Base-by-base conservation (phyloP, 1,139 yeast genomes). In the Geotrichum restrictum region DNA sequence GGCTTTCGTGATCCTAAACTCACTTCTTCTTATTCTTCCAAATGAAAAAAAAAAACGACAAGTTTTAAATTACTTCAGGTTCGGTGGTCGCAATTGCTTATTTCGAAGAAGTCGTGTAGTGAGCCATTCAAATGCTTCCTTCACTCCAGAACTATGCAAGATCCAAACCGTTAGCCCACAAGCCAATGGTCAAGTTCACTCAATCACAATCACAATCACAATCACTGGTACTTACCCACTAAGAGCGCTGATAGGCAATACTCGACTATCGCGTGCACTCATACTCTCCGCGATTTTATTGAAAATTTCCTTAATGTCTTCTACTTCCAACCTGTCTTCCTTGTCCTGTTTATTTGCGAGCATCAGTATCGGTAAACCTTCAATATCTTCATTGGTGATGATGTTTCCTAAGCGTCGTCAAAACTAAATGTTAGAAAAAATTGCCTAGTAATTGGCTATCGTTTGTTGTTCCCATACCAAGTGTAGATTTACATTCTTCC, bases 331-430 rank as follows among this genome's bases (percentile, higher is more conserved):
- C 61, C 88, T 85, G 50, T 84, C 89, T 45, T 88, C 89, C 54
- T 86, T 74, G 69, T 93, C 98, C 72, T 89, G 97, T 68, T 93
- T 93, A 69, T 93, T 93, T 8, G 97, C 98, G 65, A 93, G 75
- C 96, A 93, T 89, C 51, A 93, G 73, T 7, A 93, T 81, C 0
- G 98, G 98, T 13, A 89, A 85, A 43, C 93, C 91, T 57, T 81
- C 86, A 16, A 77, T 73, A 27, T 78, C 75, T 52, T 82, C 85
- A 61, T 76, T 76, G 54, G 74, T 73, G 33, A 79, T 77, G 8
- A 80, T 69, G 1, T 62, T 57, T 45, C 67, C 69, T 70, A 24
- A 43, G 16, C 16, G 13, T 14, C 32, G 22, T 3, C 7, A 6
- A 19, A 29, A 10, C n/a, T n/a, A n/a, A n/a, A n/a, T n/a, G n/a